Base-by-base conservation (phyloP, 2,329 filamentous ascomycete species). In the Colletotrichum destructivum region DNA sequence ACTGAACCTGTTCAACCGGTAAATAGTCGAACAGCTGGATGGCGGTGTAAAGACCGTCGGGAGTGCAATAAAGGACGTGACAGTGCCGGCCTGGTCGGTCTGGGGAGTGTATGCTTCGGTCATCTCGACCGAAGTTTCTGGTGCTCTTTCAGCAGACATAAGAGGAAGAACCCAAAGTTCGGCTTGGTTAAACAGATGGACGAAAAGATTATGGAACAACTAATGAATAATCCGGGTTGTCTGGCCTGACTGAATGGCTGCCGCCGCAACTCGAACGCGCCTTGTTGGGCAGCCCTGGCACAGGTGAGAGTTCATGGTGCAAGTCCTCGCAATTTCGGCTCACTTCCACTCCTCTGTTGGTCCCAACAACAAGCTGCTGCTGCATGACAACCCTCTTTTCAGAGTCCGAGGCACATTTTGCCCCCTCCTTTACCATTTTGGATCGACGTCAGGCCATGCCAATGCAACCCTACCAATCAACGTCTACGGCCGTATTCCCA, bases 61-160 rank as follows among this genome's bases (percentile, higher is more conserved):
- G 5, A 67, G 47, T 18, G 56, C 64, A 38, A 67, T 67, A 47
- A 67, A 55, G 2, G 64, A 67, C 13, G 64, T 67, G 26, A 67
- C 57, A 18, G 47, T 54, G 16, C 56, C 46, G 13, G 57, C 40
- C 15, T 51, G 6, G n/a, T 67, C 16, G 2, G 64, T 62, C 23
- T 62, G 38, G 8, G 64, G 46, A 18, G 64, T 47, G n/a, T 62
- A 67, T 35, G 56, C 56, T 57, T 42, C 57, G 13, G 46, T 31
- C 56, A 67, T 67, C 8, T 26, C 62, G 12, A 47, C 40, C 38
- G 7, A n/a, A 54, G 21, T 23, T 21, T 38, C 11, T 23, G 13
- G 38, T 1, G 3, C 15, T 3, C 13, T 51, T 2, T 5, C 31
- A 40, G 54, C 26, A 35, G 21, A 13, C 23, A 8, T 21, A 56